Base-by-base conservation (phyloP, 352 stramenopile species). In the Bremia lactucae region DNA sequence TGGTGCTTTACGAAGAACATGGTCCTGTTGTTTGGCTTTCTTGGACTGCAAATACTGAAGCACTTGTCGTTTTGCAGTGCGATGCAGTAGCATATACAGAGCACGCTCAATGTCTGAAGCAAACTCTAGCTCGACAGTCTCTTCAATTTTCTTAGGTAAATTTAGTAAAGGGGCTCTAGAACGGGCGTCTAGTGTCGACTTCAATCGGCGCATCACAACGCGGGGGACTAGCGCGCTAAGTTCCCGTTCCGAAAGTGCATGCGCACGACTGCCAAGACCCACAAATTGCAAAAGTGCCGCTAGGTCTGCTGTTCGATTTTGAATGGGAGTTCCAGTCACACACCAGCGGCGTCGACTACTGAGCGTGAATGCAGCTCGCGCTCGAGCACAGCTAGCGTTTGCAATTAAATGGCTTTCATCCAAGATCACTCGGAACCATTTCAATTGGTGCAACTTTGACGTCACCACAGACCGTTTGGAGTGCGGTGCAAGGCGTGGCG, bases 341-440 rank as follows among this genome's bases (percentile, higher is more conserved):
- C 82, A 94, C 62, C 88, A 91, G 5, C 84, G 79, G 2, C 75
- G 64, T 42, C 72, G 69, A 23, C 82, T 84, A 9, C 78, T 63
- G 15, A 97, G 65, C 0, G 66, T 52, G 18, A 68, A 74, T 1
- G 72, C 69, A 16, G 74, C 72, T 16, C 66, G 67, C 0, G 78
- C 67, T 35, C 75, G 68, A 20, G 70, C 78, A 14, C 71, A 83
- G 9, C 60, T 78, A n/a, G 71, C 62, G 10, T 95, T 96, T 21
- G 83, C 80, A 48, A 96, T 95, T 19, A 89, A 62, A 48, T 95
- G 83, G 22, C 76, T 89, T 50, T 96, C 83, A 48, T 96, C 83
- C 22, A 96, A 46, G 20, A 96, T 87, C 13, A 96, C 59, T 19
- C 85, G 71, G 20, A 89, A 66, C 85, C 85, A 96, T 25, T 65